A percentile compares a stretch with the other conserved stretches of the same genome.
These are phyloP conservation scores for Cutaneotrichosporon cutaneum DNA, from an alignment of 1,284 basidiomycete species.

Conservation along the genomic window DNA sequence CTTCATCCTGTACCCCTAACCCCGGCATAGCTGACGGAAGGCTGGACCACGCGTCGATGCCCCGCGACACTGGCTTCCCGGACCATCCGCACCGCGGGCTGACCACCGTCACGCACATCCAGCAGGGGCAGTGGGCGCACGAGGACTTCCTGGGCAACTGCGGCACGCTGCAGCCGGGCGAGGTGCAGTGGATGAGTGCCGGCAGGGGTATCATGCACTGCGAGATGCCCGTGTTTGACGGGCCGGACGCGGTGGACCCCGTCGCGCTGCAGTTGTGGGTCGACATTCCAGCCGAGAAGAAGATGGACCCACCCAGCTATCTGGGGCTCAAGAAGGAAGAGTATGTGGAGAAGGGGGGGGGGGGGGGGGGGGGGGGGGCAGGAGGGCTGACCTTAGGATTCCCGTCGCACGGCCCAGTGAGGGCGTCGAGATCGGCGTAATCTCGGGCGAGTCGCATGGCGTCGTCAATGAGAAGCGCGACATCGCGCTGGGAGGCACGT, in stretches of 20 bases:
- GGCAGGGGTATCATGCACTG: conserved; percentile 68
- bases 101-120: conserved; percentile 73
- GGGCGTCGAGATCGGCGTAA: conserved; percentile 61
- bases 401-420: conserved; percentile 68
- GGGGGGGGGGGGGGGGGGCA: too few relatives aligned
- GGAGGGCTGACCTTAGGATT: conserved; percentile 60
- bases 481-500: conserved; percentile 76
- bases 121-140: conserved; percentile 70
- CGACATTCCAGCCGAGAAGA: conserved; percentile 80
- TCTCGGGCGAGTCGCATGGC: conserved; percentile 84
- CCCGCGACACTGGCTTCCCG: conserved; percentile 51
- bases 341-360: too few relatives aligned
- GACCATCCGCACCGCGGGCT: conserved; percentile 88
- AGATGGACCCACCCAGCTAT: conserved; percentile 66
- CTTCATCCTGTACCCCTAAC: background rate
- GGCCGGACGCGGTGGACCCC: background rate
- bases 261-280: conserved; percentile 87
- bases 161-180: conserved; percentile 73
- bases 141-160: conserved; percentile 90
- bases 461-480: conserved; percentile 49
- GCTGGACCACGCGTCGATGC: conserved; percentile 8
- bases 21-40: conserved; percentile 2
- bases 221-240: conserved; percentile 72
- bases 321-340: conserved; percentile 52
- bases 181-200: conserved; percentile 94